Conservation (phyloP, 2,329 filamentous ascomycete genomes). For the Phaeophleospora eucalypticola region DNA sequence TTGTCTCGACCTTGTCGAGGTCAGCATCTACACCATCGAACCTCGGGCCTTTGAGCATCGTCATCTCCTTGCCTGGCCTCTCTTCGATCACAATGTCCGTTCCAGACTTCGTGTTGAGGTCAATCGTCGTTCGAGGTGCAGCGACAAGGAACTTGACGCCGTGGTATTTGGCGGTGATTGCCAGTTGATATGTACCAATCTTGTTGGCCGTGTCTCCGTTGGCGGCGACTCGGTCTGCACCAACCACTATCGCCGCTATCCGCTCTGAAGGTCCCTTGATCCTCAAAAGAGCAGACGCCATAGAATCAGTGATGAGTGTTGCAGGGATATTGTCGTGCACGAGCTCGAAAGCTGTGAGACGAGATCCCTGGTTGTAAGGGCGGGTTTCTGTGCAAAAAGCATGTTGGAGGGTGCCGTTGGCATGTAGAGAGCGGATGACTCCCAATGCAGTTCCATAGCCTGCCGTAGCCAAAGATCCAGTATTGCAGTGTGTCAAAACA, state of each 20-base stretch:
- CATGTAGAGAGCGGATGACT: constrained; percentile 79
- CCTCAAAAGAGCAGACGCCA: constrained; percentile 83
- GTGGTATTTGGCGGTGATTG: constrained; percentile 84
- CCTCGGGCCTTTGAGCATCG: constrained; percentile 73
- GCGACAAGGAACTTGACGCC: constrained; percentile 93
- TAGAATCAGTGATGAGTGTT: constrained; percentile 91
- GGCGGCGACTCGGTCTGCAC: constrained; percentile 88
- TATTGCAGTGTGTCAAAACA: constrained; percentile 98
- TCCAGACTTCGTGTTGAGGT: constrained; percentile 73
- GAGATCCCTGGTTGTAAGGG: constrained; percentile 95
- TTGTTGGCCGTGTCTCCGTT: constrained; percentile 99
- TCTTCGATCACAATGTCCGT: constrained; percentile 86
- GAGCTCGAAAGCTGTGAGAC: constrained; percentile 93
- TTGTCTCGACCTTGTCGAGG: constrained; percentile 59
- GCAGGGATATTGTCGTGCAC: constrained; percentile 88
- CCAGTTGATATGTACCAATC: constrained; percentile 89
- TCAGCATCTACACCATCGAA: constrained; percentile 60
- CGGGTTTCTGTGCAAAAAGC: constrained; percentile 96
- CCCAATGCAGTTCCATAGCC: constrained; percentile 96
- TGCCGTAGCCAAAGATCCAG: constrained; percentile 90
- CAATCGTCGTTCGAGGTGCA: constrained; percentile 90
- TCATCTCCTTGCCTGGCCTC: constrained; percentile 75
- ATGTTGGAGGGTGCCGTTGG: constrained; percentile 63
- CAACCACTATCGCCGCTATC: constrained; percentile 85
- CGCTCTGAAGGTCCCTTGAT: constrained; percentile 56